Conservation (phyloP, 164 flowering plant genomes). For the Akebia trifoliata region DNA sequence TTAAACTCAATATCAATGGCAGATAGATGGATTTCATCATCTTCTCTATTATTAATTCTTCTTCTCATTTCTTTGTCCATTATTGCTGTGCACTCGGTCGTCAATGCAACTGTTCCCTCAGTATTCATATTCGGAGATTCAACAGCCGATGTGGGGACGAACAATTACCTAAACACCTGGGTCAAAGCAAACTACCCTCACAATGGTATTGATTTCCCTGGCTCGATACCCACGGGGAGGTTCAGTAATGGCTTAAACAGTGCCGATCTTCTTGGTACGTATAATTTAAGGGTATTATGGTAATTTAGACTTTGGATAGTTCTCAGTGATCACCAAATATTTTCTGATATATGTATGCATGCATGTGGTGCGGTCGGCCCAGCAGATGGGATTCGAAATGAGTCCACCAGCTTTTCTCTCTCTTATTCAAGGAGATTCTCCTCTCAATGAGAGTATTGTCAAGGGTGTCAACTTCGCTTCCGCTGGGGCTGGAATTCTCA, state of each 20-base stretch:
- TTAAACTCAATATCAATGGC: not conserved
- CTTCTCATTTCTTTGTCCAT: constrained; percentile 14
- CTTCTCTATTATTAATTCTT: not conserved
- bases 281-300: not conserved
- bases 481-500: constrained; percentile 47
- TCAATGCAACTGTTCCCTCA: constrained; percentile 19
- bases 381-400: constrained; percentile 25
- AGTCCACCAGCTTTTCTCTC: constrained; percentile 46
- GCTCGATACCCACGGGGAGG: constrained; percentile 40
- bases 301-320: too few species aligned
- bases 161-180: constrained; percentile 22
- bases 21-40: constrained; percentile 3
- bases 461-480: constrained; percentile 56
- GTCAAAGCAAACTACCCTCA: constrained; percentile 33
- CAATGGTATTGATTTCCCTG: constrained; percentile 53
- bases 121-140: constrained; percentile 56
- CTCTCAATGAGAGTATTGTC: constrained; percentile 10
- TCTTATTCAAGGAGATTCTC: constrained; percentile 9
- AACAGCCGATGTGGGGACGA: constrained; percentile 57
- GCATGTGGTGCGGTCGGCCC: constrained; percentile 15
- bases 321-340: too few species aligned
- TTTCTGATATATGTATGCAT: too few species aligned
- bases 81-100: constrained; percentile 2
- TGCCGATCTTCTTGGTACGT: constrained; percentile 45
- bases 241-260: constrained; percentile 61